phyloP scores from a whole-genome alignment of 192 early-diverging fungal genomes.

The Chytriomyces sp. region DNA sequence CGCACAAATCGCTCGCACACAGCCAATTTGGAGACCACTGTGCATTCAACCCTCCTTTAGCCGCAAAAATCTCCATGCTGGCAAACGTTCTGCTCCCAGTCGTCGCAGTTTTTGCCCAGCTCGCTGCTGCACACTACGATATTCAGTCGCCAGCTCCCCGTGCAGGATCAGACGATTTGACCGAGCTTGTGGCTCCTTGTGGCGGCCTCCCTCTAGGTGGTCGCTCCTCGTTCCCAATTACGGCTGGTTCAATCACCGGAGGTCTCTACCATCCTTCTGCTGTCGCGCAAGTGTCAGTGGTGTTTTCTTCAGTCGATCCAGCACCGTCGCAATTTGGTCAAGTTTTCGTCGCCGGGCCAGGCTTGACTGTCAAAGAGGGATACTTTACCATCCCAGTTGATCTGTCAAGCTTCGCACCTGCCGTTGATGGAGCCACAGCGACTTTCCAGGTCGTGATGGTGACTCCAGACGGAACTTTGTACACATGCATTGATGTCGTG shows the following conservation, averaged over 20 bases:
- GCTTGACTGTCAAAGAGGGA: not conserved
- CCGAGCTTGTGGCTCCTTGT: constrained; percentile 53
- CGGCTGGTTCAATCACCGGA: constrained; percentile 34
- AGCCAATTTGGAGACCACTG: not conserved
- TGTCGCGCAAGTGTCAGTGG: constrained; percentile 41
- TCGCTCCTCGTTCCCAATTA: constrained; percentile 49
- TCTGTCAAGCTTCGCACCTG: not conserved
- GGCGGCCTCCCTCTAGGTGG: constrained; percentile 48
- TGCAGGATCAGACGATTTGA: constrained; percentile 29
- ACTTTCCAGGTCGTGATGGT: constrained; percentile 7
- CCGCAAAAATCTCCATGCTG: not conserved
- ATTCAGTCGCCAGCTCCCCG: not conserved
- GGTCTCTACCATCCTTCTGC: constrained; percentile 45
- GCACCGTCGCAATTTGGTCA: constrained; percentile 17
- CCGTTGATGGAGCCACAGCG: constrained; percentile 2
- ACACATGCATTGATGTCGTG: constrained; percentile 9
- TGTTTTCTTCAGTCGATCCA: constrained; percentile 45
- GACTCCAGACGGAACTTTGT: constrained; percentile 5
- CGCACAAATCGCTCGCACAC: not conserved
- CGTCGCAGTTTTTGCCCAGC: not conserved
- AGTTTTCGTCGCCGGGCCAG: not conserved
- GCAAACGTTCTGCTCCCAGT: not conserved
- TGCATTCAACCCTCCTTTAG: not conserved
- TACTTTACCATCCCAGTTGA: not conserved
- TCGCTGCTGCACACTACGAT: not conserved